These are phyloP conservation scores for Poa pratensis DNA, from an alignment of 176 grass and related monocot species.

Conservation along the genomic window DNA sequence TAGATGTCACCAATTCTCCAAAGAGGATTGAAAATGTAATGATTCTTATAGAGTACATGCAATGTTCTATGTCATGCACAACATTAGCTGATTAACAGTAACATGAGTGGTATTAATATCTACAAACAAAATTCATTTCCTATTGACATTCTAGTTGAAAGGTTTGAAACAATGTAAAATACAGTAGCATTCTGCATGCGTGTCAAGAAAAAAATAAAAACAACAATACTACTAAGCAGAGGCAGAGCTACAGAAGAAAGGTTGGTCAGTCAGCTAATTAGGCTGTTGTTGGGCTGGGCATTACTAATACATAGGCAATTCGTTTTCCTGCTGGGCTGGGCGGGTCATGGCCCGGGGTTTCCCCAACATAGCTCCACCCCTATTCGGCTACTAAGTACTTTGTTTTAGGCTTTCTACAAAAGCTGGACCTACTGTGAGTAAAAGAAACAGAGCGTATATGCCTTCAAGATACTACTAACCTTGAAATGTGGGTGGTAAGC, in stretches of 20 bases:
- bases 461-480: conserved; percentile 48
- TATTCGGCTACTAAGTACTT: not conserved
- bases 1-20: not conserved
- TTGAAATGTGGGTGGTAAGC: conserved; percentile 92
- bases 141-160: conserved; percentile 26
- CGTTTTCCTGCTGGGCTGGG: too few species aligned
- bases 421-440: not conserved
- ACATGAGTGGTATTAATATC: conserved; percentile 3
- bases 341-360: too few species aligned
- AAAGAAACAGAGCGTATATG: not conserved
- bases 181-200: conserved; percentile 18
- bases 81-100: conserved; percentile 32
- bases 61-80: not conserved
- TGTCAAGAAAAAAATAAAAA: conserved; percentile 9
- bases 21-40: not conserved
- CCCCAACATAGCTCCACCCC: too few species aligned
- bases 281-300: too few species aligned
- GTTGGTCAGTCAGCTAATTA: too few species aligned
- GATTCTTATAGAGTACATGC: not conserved
- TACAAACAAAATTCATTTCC: not conserved
- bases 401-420: not conserved
- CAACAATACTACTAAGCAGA: not conserved
- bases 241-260: too few species aligned
- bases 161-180: conserved; percentile 17
- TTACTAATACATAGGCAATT: too few species aligned